Base-by-base conservation (phyloP, 2,329 filamentous ascomycete genomes). In the Ophiostoma himal-ulmi region DNA sequence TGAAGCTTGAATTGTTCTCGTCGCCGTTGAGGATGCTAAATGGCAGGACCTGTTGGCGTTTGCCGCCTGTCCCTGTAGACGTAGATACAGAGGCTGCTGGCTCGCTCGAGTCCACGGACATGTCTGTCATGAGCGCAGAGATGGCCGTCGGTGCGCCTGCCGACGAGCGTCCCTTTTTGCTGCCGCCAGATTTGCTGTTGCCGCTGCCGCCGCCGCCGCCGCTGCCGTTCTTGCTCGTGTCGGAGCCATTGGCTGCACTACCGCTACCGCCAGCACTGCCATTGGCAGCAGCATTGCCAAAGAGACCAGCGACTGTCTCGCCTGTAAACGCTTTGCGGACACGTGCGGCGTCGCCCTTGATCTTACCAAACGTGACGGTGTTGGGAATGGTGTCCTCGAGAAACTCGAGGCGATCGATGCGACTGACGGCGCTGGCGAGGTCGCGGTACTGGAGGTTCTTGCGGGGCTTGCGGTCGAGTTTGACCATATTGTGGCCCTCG, bases 401-500 rank as follows among this genome's bases (percentile, higher is more conserved):
- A 78, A 99, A 99, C 79, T 99, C 94, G 68, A 99, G 89, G 78
- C 96, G 96, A 79, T 98, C 95, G 73, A 93, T 89, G 78, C 93
- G 91, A 8, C 91, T 87, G 70, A 98, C 90, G 37, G 95, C 94
- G 76, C 88, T 91, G 75, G 94, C 90, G 60, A 99, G 85, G 80
- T 99, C 95, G 77, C 92, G 92, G 83, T 99, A 99, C 79, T 98
- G 95, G 73, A 99, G 91, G 77, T 96, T 97, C 72, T 94, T 89
- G 70, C 95, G 86, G 6, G 94, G 94, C 79, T 98, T 98, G 75
- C 91, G 88, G 80, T 98, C 95, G 0, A 93, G 86, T 77, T 95
- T 96, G 76, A 94, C 91, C 76, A 96, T 91, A 76, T 91, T 94
- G 78, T 96, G 89, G 36, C 91, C 90, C 78, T 96, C 91, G 73